Evolutionary conservation across 768 basidiomycete genomes (phyloP).

Genomic region (Pisolithus albus): DNA sequence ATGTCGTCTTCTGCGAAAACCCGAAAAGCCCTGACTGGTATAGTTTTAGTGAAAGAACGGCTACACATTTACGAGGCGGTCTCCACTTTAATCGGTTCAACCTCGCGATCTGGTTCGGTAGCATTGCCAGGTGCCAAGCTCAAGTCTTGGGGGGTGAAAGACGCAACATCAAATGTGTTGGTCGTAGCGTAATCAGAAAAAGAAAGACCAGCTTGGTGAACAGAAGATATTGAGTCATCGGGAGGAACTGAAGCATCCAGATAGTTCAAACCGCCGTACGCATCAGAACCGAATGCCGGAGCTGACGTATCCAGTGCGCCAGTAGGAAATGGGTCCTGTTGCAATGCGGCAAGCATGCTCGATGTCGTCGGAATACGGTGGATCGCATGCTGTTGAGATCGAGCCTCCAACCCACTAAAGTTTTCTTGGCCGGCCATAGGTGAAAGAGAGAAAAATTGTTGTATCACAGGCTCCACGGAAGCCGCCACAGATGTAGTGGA

Average conservation of each 20-base stretch:
- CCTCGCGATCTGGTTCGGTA: slow-evolving; percentile 57
- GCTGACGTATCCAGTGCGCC: slow-evolving; percentile 60
- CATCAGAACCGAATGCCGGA: slow-evolving; percentile 58
- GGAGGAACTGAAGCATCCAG: slow-evolving; percentile 65
- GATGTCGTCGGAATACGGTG: slow-evolving; percentile 80
- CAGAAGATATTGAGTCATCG: slow-evolving; percentile 55
- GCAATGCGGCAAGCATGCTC: slow-evolving; percentile 85
- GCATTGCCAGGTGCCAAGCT: slow-evolving; percentile 45
- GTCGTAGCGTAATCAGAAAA: slow-evolving; percentile 66
- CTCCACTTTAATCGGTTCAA: slow-evolving; percentile 65
- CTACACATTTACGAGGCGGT: slow-evolving; percentile 28
- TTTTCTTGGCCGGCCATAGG: slow-evolving; percentile 87
- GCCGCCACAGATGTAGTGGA: slow-evolving; percentile 90
- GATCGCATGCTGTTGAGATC: slow-evolving; percentile 55
- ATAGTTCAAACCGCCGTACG: slow-evolving; percentile 65
- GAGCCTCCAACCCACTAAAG: slow-evolving; percentile 59
- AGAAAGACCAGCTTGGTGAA: slow-evolving; percentile 57
- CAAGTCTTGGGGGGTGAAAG: slow-evolving; percentile 63
- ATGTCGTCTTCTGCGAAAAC: slow-evolving; percentile 25
- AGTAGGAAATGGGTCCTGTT: slow-evolving; percentile 63
- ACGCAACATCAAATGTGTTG: slow-evolving; percentile 62
- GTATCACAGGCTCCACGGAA: slow-evolving; percentile 87
- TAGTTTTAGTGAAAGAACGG: slow-evolving; percentile 9
- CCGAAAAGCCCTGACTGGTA: slow-evolving; percentile 17
- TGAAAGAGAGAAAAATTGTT: slow-evolving; percentile 79